A percentile compares a stretch with the other conserved stretches of the same genome.
Conservation (phyloP, 176 grass and related monocot genomes). For the Olyra latifolia region DNA sequence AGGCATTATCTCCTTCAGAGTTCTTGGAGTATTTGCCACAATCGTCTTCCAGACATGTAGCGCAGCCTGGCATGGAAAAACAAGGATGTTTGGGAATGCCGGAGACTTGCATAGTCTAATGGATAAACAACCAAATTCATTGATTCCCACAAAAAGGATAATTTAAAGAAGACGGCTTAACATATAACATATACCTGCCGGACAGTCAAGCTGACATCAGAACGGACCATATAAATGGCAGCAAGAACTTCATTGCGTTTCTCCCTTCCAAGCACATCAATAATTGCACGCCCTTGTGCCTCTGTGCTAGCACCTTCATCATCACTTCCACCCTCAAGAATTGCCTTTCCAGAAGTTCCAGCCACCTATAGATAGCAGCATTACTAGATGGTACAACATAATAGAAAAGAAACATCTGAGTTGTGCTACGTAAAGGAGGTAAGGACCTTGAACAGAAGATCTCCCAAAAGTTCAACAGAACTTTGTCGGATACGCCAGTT, state of each 20-base stretch:
- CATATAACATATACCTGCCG: conserved; percentile 66
- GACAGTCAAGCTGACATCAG: conserved; percentile 91
- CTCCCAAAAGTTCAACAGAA: conserved; percentile 95
- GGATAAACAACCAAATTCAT: not conserved
- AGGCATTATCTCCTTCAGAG: conserved; percentile 98
- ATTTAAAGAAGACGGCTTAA: not conserved
- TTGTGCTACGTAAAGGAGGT: conserved; percentile 25
- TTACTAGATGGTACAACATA: conserved; percentile 23
- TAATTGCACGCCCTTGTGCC: conserved; percentile 96
- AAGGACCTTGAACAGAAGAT: conserved; percentile 92
- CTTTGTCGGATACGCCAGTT: conserved; percentile 96
- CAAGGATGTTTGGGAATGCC: not conserved
- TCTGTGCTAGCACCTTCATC: conserved; percentile 99
- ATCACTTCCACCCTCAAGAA: conserved; percentile 95
- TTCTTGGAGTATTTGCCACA: conserved; percentile 95
- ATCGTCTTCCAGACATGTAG: conserved; percentile 99
- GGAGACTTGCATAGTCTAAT: conserved; percentile 13
- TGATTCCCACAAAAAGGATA: not conserved
- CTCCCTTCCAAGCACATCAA: conserved; percentile 84
- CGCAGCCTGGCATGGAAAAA: conserved; percentile 59
- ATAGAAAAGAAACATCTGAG: conserved; percentile 8
- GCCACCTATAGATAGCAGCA: conserved; percentile 62
- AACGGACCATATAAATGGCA: conserved; percentile 98
- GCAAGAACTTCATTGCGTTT: conserved; percentile 97
- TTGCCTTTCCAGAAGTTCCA: conserved; percentile 96